These are phyloP conservation scores for Penicillium pancosmium DNA, from an alignment of 495 filamentous ascomycete species.

Conservation along the genomic window DNA sequence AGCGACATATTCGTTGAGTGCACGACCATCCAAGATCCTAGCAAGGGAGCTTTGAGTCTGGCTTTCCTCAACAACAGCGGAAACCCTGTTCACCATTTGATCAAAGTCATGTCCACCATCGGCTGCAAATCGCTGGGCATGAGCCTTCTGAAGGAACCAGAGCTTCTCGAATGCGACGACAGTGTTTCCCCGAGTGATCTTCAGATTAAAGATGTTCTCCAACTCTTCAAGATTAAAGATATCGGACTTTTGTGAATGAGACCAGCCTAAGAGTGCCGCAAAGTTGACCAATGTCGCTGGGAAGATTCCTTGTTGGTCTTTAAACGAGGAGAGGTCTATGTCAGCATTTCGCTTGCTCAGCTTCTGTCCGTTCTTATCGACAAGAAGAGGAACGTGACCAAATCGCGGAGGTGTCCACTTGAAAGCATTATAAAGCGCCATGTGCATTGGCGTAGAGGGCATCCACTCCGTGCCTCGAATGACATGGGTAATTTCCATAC, in stretches of 20 bases:
- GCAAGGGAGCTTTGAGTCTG: conserved; percentile 27
- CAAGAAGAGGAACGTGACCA: conserved; percentile 85
- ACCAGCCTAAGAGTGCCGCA: conserved; percentile 85
- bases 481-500: conserved; percentile 94
- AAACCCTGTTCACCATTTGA: conserved; percentile 49
- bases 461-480: conserved; percentile 94
- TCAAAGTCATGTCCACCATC: conserved; percentile 43
- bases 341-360: conserved; percentile 84
- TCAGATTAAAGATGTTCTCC: conserved; percentile 71
- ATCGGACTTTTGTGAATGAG: conserved; percentile 64
- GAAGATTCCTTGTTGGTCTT: conserved; percentile 65
- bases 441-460: conserved; percentile 86
- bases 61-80: conserved; percentile 34
- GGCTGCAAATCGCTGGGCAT: conserved; percentile 54
- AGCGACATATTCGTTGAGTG: conserved; percentile 43
- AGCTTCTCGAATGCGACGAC: conserved; percentile 81
- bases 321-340: conserved; percentile 69
- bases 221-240: conserved; percentile 72
- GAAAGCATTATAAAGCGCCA: conserved; percentile 85
- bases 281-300: conserved; percentile 81
- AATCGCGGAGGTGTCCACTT: conserved; percentile 83
- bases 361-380: conserved; percentile 75
- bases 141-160: conserved; percentile 73
- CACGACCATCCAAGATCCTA: conserved; percentile 34
- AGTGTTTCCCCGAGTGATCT: conserved; percentile 89